Evolutionary conservation across 2,329 filamentous ascomycete species (phyloP).

Genomic region (Aspergillus sp.): DNA sequence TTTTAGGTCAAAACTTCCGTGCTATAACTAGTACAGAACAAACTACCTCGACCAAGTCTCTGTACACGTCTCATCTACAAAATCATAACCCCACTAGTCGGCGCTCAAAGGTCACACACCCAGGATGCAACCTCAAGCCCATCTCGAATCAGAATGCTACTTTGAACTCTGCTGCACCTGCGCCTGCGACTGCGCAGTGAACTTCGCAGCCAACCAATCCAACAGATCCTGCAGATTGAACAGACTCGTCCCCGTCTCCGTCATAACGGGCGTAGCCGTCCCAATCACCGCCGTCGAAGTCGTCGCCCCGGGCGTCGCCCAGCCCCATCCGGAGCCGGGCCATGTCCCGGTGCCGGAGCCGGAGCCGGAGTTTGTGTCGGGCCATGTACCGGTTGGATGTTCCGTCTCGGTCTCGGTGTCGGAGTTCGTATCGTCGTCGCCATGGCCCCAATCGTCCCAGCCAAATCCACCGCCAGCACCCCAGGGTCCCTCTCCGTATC

Average conservation of each 20-base stretch:
- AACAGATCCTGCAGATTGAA: constrained; percentile 12
- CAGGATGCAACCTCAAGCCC: no score
- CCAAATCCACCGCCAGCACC: background rate
- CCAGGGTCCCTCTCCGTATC: background rate
- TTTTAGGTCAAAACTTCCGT: no score
- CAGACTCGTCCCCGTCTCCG: background rate
- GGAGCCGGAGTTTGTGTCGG: background rate
- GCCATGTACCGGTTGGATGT: background rate
- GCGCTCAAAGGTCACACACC: no score
- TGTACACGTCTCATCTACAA: no score
- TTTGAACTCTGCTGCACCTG: background rate
- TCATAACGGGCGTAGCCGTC: background rate
- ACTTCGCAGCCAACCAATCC: constrained; percentile 9
- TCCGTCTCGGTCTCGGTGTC: background rate
- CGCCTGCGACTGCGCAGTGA: background rate
- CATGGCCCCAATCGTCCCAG: background rate
- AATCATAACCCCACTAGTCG: no score
- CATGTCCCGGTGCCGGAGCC: background rate
- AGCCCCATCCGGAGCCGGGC: background rate
- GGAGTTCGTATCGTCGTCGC: background rate
- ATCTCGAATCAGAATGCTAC: background rate
- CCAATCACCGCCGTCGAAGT: background rate
- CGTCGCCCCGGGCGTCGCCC: background rate
- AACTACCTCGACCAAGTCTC: no score
- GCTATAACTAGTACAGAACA: no score